phyloP scores from a whole-genome alignment of 352 stramenopile species.

The Globisporangium abappressorium region DNA sequence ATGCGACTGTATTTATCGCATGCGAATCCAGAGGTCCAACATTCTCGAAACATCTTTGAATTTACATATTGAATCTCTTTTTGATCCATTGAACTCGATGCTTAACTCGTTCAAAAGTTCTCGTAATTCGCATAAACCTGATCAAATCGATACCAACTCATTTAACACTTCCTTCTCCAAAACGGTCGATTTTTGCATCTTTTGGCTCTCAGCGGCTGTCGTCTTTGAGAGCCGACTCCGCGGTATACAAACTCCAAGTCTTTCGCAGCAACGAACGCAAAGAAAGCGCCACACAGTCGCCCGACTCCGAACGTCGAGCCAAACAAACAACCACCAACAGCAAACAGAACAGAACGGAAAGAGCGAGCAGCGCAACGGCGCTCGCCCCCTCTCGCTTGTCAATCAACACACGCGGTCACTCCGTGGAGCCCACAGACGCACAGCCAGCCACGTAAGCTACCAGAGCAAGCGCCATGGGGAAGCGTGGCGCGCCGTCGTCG shows the following conservation, averaged over 20 bases:
- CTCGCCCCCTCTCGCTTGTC: neutral
- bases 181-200: neutral
- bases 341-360: neutral
- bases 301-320: neutral
- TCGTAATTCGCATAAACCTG: constrained; percentile 2
- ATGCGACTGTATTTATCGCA: no score
- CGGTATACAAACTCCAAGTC: constrained; percentile 5
- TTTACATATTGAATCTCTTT: no score
- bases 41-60: no score
- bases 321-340: neutral
- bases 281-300: neutral
- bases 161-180: neutral
- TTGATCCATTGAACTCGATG: no score
- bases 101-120: neutral
- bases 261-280: neutral
- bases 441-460: neutral
- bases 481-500: neutral
- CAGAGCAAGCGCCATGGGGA: neutral
- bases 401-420: neutral
- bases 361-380: neutral
- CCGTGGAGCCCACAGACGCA: no score
- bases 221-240: neutral
- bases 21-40: no score
- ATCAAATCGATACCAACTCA: neutral
- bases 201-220: neutral